Evolutionary conservation across 768 basidiomycete genomes (phyloP).

Genomic region (Holtermanniella nyarrowii): DNA sequence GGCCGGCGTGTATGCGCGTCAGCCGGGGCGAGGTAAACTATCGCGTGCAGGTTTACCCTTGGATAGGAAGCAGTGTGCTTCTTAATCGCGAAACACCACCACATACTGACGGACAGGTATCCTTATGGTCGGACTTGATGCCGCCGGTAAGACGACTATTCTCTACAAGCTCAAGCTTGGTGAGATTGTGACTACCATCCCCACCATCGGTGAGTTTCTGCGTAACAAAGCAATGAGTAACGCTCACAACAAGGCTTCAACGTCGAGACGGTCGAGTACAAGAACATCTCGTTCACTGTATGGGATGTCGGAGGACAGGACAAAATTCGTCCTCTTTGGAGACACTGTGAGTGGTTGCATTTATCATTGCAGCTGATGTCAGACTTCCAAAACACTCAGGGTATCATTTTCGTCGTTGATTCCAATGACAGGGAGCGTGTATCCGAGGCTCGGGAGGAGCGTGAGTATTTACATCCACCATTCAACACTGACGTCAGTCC

Average conservation of each 20-base stretch:
- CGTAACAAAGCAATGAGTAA: conserved; percentile 6
- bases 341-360: conserved; percentile 71
- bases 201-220: conserved; percentile 77
- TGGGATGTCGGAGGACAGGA: conserved; percentile 99
- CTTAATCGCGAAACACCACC: too few relatives aligned
- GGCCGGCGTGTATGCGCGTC: too few relatives aligned
- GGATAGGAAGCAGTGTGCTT: too few relatives aligned
- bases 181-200: conserved; percentile 99
- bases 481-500: conserved; percentile 44
- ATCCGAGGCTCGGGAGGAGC: conserved; percentile 94
- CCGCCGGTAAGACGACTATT: conserved; percentile 92
- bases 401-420: conserved; percentile 99
- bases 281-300: conserved; percentile 99
- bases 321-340: conserved; percentile 99
- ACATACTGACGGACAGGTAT: conserved; percentile 54
- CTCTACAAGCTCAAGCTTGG: conserved; percentile 99
- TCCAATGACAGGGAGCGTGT: conserved; percentile 99
- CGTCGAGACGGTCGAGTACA: conserved; percentile 99
- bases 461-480: conserved; percentile 22
- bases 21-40: too few relatives aligned
- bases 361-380: conserved; percentile 3
- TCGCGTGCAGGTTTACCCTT: too few relatives aligned
- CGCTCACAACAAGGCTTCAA: conserved; percentile 69
- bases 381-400: conserved; percentile 99
- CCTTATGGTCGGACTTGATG: conserved; percentile 99